These are phyloP conservation scores for Spathaspora hagerdaliae DNA, from an alignment of 805 yeast genomes.

Conservation along the genomic window DNA sequence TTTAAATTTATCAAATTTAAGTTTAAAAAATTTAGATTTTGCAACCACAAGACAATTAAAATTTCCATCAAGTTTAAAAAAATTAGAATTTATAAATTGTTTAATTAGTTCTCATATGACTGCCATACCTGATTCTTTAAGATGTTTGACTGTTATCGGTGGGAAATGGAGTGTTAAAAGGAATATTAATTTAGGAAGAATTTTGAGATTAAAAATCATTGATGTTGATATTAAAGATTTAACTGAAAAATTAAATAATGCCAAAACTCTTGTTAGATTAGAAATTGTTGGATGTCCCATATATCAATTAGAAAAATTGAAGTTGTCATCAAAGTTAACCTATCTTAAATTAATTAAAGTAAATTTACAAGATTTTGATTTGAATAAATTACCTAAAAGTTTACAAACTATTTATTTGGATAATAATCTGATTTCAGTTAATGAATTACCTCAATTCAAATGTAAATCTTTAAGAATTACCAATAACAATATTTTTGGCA, in stretches of 20 bases:
- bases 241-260: constrained; percentile 1
- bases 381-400: background rate
- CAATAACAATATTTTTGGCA: constrained; percentile 1
- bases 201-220: constrained; percentile 3
- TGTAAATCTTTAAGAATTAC: background rate
- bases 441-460: background rate
- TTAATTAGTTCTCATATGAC: constrained; percentile 5
- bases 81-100: constrained; percentile 7
- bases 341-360: background rate
- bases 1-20: constrained; percentile 6
- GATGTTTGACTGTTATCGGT: constrained; percentile 1
- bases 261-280: constrained; percentile 1
- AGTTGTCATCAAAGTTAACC: constrained; percentile 2
- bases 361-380: background rate
- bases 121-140: constrained; percentile 7
- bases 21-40: constrained; percentile 4
- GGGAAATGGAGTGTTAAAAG: constrained; percentile 6
- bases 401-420: constrained; percentile 2
- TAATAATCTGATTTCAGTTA: constrained; percentile 1
- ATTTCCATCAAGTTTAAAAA: constrained; percentile 3
- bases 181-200: constrained; percentile 2
- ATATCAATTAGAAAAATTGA: background rate
- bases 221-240: constrained; percentile 7
- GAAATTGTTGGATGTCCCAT: constrained; percentile 3
- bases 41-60: constrained; percentile 2